Evolutionary conservation across 2,329 filamentous ascomycete genomes (phyloP).

Genomic region (Fusarium sp.): DNA sequence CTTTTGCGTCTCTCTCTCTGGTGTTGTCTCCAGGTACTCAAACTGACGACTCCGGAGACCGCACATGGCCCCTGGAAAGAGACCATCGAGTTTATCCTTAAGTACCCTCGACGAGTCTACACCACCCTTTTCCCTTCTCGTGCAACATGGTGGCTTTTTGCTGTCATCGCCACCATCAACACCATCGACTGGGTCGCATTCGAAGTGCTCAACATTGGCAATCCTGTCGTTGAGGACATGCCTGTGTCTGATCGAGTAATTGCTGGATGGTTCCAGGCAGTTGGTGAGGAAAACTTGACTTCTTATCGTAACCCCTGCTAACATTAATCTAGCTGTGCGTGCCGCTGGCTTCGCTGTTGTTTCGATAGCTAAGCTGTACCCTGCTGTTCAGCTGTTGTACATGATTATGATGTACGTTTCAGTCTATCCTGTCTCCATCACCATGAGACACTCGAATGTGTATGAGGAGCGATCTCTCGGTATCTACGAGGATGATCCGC

Average conservation of each 20-base stretch:
- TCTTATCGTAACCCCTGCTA: not conserved
- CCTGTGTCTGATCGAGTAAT: conserved; percentile 66
- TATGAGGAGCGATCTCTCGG: conserved; percentile 78
- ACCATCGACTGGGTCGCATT: conserved; percentile 74
- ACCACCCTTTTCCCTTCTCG: conserved; percentile 73
- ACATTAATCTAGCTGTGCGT: conserved; percentile 62
- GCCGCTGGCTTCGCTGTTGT: conserved; percentile 76
- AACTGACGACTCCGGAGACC: conserved; percentile 51
- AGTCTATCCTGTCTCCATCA: conserved; percentile 72
- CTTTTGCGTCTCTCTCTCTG: conserved; percentile 72
- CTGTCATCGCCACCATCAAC: conserved; percentile 70
- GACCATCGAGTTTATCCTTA: conserved; percentile 66
- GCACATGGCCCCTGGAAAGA: conserved; percentile 57
- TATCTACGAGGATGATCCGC: conserved; percentile 60
- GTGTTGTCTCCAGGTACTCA: conserved; percentile 58
- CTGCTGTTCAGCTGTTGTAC: conserved; percentile 70
- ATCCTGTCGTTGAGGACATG: conserved; percentile 64
- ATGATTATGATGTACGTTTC: conserved; percentile 76
- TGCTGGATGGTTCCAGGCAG: conserved; percentile 74
- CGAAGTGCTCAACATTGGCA: conserved; percentile 73
- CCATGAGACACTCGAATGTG: conserved; percentile 76
- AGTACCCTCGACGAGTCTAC: conserved; percentile 69
- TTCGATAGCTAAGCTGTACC: conserved; percentile 65
- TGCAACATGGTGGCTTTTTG: conserved; percentile 75
- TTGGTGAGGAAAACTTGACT: conserved; percentile 54